These are phyloP conservation scores for Gaeumannomyces tritici DNA, from an alignment of 2,329 filamentous ascomycete species.

Conservation along the genomic window DNA sequence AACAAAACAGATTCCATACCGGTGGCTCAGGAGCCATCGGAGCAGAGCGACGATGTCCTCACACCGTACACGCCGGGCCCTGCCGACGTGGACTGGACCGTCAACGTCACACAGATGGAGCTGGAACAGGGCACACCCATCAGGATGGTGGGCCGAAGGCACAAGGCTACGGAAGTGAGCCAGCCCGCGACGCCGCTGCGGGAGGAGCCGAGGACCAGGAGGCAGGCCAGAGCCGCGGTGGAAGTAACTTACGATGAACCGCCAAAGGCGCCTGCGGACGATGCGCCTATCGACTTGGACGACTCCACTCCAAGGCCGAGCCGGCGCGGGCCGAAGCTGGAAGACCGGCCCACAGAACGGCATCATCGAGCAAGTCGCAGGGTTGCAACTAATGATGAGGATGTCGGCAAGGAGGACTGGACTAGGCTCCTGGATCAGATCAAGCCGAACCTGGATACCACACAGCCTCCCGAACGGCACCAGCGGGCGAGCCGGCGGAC, in stretches of 20 bases:
- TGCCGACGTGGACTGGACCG: not conserved
- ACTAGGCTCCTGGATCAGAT: not conserved
- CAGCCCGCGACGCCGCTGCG: not conserved
- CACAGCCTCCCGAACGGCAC: not conserved
- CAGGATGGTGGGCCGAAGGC: not conserved
- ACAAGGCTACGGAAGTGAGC: not conserved
- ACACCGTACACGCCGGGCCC: not conserved
- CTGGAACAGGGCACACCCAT: not conserved
- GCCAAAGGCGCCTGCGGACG: not conserved
- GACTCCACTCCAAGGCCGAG: constrained; percentile 8
- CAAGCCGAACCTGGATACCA: not conserved
- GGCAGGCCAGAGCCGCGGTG: not conserved
- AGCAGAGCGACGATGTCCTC: not conserved
- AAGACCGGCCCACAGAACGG: not conserved
- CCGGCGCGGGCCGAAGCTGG: not conserved
- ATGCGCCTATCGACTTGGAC: not conserved
- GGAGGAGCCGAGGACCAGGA: not conserved
- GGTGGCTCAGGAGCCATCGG: not conserved
- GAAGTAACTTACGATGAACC: not conserved
- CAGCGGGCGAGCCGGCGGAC: not conserved
- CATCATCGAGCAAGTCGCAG: not conserved
- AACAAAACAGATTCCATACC: not conserved
- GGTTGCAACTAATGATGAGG: too few species aligned
- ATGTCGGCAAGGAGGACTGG: constrained; percentile 14
- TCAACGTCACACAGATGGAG: constrained; percentile 3